Evolutionary conservation across 2,329 filamentous ascomycete species (phyloP), one percentile per base, ranked within the genome.

Genomic region (Lecanoromycetidae sp.): DNA sequence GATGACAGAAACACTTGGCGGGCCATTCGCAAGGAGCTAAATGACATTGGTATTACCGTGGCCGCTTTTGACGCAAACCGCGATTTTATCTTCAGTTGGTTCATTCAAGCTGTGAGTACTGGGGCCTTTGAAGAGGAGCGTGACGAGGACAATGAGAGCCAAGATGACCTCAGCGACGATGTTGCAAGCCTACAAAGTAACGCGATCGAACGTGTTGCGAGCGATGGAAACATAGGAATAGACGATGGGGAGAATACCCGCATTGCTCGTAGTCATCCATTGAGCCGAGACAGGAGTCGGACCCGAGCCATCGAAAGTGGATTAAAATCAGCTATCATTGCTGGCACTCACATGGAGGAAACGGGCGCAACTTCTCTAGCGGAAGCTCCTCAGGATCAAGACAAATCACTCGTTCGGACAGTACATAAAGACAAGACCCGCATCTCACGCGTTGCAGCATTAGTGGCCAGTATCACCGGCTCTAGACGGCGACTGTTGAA

Each of bases 31-130:
- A 53, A 55, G 43, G 52, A 53, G 5, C 30, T 56, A 5, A 50
- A 56, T 37, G 51, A 56, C 2, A 44, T 56, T 39, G 55, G 55
- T 3, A 52, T 56, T 5, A 46, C 50, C 8, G 27, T 52, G 9
- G 36, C 48, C 15, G 47, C 46, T 19, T 53, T 56, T n/a, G 37
- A 54, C 1, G 46, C 46, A 5, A 52, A 55, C n/a, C 41, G 39
- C 19, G 29, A 46, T 2, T 56, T 55, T 26, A 55, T 56, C 20
- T 27, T 54, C 8, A 22, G 43, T 9, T 56, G 50, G 52, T 35
- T 56, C 10, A 25, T 13, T 3, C 29, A 40, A 6, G 36, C 49
- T 4, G 25, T 48, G 6, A 38, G 33, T 15, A 37, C n/a, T 8
- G 54, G 54, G 15, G 46, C 40, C 2, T 54, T 56, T 27, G 49